A percentile compares a stretch with the other conserved stretches of the same genome.
Conservation (phyloP, 345 rosid genomes). For the Camelina laxa region DNA sequence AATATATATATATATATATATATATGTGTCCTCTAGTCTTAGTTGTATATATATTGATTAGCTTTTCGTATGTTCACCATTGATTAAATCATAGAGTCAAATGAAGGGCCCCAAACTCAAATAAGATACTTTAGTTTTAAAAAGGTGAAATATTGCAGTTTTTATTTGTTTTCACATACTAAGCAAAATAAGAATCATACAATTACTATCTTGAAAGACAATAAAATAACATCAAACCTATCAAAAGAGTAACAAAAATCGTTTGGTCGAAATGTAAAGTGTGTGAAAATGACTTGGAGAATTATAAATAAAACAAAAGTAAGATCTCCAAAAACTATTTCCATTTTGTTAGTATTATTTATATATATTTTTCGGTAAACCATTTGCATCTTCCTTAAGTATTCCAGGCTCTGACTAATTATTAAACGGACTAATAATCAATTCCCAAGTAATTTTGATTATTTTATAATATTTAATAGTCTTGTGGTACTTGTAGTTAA, state of each 20-base stretch:
- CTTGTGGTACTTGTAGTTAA: constrained; percentile 10
- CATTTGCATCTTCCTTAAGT: constrained; percentile 18
- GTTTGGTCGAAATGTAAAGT: constrained; percentile 1
- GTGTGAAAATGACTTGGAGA: neutral
- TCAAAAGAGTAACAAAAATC: constrained; percentile 1
- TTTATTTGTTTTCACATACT: neutral
- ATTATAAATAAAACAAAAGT: neutral
- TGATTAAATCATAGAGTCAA: constrained; percentile 6
- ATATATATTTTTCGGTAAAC: neutral
- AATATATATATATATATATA: neutral
- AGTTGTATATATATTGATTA: neutral
- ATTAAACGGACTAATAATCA: constrained; percentile 12
- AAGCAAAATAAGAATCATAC: neutral
- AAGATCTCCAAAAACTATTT: neutral
- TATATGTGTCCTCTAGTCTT: neutral
- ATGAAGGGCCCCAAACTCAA: neutral
- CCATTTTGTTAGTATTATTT: neutral
- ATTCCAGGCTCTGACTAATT: constrained; percentile 7
- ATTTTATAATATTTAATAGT: neutral
- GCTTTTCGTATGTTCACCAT: neutral
- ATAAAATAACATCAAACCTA: constrained; percentile 1
- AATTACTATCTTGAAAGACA: neutral
- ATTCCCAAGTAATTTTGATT: neutral
- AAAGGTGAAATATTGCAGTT: no score
- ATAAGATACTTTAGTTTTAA: neutral